Evolutionary conservation across 345 rosid genomes (phyloP), one percentile per base, ranked within the genome.

Genomic region (Brassica nigra): DNA sequence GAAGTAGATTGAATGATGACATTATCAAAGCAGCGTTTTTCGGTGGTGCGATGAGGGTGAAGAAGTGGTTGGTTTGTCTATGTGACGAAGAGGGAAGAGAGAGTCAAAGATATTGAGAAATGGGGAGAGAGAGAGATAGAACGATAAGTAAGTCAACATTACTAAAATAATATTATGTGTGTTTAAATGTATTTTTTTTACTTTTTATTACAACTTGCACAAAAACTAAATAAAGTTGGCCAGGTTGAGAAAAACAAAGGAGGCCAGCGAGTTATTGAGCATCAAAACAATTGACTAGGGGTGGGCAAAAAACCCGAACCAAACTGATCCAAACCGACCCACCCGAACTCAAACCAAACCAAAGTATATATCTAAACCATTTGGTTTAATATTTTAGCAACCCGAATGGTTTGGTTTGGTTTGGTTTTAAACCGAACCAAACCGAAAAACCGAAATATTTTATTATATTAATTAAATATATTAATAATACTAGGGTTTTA

Each of bases 1-100:
- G 30, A 58, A 73, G 11, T 55, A 68, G 63, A 71, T 4, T 33
- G 0, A 49, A 55, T 7, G 36, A 66, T 9, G 36, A 66, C 86
- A 80, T 83, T 69, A 70, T 59, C 12, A 3, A 42, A 42, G 14
- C 49, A 42, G 49, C 49, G 5, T 42, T 8, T 42, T 42, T 10
- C 1, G 49, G 49, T 2, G 49, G 49, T 42, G 49, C 11, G 44
- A 37, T 42, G 49, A 42, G 49, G 49, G 49, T 42, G 49, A 10
- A 42, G 49, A 42, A 42, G 12, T 42, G 49, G 49, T 39, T 39
- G 47, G 47, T 42, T 37, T 37, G 44, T 37, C 11, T 37, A 37
- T 42, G 49, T 42, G 14, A 42, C 14, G 49, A 42, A 10, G 10
- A 10, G 49, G 49, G 49, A 11, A 42, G 49, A 42, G 47, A 39